Base-by-base conservation (phyloP, 306 rosid species). In the Begonia masoniana region DNA sequence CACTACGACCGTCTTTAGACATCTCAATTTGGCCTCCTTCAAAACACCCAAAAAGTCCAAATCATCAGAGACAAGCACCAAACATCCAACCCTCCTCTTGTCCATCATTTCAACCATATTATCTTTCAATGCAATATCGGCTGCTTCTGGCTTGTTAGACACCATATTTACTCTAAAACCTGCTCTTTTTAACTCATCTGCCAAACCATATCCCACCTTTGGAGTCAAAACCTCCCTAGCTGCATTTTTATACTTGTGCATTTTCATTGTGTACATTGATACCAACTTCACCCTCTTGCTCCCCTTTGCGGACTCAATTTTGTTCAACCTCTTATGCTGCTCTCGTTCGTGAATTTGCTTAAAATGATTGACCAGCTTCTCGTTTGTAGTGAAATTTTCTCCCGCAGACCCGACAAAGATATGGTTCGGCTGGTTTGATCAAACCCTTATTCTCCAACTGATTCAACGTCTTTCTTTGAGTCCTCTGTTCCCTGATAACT, bases 51-150 rank as follows among this genome's bases (percentile, higher is more conserved):
- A 71, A 58, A 88, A 85, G 61, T 75, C 85, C 15, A 72, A 68
- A 68, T 89, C 94, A 61, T 89, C 89, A 4, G 91, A 89, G 23
- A 89, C 95, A 61, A 89, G 79, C 53, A 89, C 76, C 79, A 89
- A 57, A 47, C 95, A 89, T 55, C 78, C 91, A 17, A 76, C 62
- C 65, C 69, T 59, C 63, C 65, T 69, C 62, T 52, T 64, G 55
- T 82, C 89, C 94, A 85, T 85, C 72, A 85, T 59, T 62, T 78
- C 91, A 57, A 76, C 80, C 65, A 89, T 68, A 60, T 80, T 79
- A 41, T 69, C 52, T 59, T 56, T 58, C 74, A 85, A 57, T 2
- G 79, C 85, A 51, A 35, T 54, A 68, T 78, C 76, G 0, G 79
- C 81, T 12, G 76, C 79, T 58, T 72, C 76, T 12, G 84, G 74